Base-by-base conservation (phyloP, 1,284 basidiomycete species). In the Cutaneotrichosporon daszewskae region DNA sequence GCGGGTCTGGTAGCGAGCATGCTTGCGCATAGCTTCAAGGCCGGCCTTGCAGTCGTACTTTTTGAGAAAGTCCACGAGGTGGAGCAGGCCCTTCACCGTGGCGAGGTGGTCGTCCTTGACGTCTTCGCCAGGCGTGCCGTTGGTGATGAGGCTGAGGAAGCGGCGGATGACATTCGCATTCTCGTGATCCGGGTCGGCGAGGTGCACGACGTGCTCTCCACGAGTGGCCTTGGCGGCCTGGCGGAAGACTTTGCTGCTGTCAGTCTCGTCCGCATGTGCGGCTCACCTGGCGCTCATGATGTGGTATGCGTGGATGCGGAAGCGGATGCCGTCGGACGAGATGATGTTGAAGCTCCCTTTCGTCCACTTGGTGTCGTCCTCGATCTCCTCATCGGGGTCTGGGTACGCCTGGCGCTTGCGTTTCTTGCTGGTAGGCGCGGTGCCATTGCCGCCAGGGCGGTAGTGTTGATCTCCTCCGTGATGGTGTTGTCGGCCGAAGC, bases 321-420 rank as follows among this genome's bases (percentile, higher is more conserved):
- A 53, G 5, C 33, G 32, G 14, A 49, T 38, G 5, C 37, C 6
- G 36, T 53, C 47, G 1, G 34, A 13, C 16, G 40, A 40, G 32
- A 45, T 24, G 27, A 52, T 34, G 32, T 29, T 29, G 22, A 49
- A 42, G 28, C 46, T 44, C 18, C 43, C 47, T 7, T 33, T 37
- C 10, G 36, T 42, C 40, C 40, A 47, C n/a, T n/a, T n/a, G 18
- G 37, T n/a, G 40, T 42, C 40, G 32, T 47, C 45, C 25, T n/a
- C n/a, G n/a, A n/a, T n/a, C n/a, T n/a, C n/a, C n/a, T n/a, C n/a
- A n/a, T n/a, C n/a, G n/a, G n/a, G n/a, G n/a, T n/a, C n/a, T n/a
- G n/a, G n/a, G n/a, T n/a, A n/a, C n/a, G n/a, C n/a, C n/a, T n/a
- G n/a, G n/a, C n/a, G n/a, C n/a, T n/a, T n/a, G n/a, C n/a, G n/a